Percentiles rank a stretch among this genome's conserved stretches.
Conservation (phyloP, 108 stramenopile species). For the Pseudonitzschia multiseries region DNA sequence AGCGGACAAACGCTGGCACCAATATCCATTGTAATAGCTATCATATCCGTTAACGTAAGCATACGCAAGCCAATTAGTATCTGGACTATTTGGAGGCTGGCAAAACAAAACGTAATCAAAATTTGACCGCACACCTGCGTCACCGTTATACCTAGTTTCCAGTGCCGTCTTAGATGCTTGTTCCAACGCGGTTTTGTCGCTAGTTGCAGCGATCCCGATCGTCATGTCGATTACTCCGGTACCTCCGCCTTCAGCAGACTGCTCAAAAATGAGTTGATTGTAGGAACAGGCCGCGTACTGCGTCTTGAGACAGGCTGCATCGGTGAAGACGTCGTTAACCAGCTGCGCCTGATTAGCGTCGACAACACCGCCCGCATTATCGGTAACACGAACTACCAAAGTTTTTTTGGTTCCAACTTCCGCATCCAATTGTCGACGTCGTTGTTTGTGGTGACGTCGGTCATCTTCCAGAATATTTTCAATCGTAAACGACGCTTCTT, state of each 20-base stretch:
- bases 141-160: neutral
- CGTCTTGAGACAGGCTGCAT: constrained; percentile 38
- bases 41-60: constrained; percentile 38
- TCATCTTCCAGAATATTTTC: no score
- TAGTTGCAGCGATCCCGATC: neutral
- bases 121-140: neutral
- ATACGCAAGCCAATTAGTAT: no score
- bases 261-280: neutral
- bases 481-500: no score
- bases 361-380: neutral
- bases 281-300: constrained; percentile 46
- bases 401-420: neutral
- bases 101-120: neutral
- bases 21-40: constrained; percentile 46
- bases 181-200: neutral
- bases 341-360: neutral
- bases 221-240: neutral
- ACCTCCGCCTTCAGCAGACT: neutral
- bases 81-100: neutral
- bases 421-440: neutral
- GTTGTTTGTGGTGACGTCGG: no score
- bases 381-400: neutral
- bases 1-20: constrained; percentile 47
- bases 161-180: neutral
- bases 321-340: neutral